Conservation (phyloP, 148 eudicot genomes). For the Amaranthus hypochondriacus region DNA sequence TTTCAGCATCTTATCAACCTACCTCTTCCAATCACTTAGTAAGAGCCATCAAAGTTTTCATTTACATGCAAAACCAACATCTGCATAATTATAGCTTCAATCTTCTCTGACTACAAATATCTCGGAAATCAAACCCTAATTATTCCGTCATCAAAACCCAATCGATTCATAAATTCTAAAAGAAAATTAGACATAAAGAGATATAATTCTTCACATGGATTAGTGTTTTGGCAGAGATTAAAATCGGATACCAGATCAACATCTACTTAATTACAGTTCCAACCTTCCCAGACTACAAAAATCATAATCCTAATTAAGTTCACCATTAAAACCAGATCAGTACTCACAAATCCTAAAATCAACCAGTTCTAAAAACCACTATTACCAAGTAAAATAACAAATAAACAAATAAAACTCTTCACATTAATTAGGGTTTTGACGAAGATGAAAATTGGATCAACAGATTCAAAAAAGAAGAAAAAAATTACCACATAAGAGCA, state of each 20-base stretch:
- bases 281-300: neutral
- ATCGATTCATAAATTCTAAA: no score
- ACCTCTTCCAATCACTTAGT: no score
- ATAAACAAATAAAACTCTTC: no score
- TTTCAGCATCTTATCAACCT: no score
- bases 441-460: neutral
- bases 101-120: no score
- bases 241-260: neutral
- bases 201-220: no score
- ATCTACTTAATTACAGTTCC: neutral
- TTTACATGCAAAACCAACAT: no score
- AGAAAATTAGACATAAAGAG: no score
- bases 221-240: no score
- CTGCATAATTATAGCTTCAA: no score
- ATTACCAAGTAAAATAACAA: neutral
- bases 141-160: neutral
- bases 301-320: neutral
- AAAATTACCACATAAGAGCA: slow-evolving; percentile 65
- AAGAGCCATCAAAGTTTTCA: no score
- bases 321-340: neutral
- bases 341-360: neutral
- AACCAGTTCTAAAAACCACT: neutral
- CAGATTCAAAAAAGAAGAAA: neutral
- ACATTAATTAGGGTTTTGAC: neutral
- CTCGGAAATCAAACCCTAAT: neutral